phyloP scores from a whole-genome alignment of 257 asterid genomes.

The Asclepias syriaca region DNA sequence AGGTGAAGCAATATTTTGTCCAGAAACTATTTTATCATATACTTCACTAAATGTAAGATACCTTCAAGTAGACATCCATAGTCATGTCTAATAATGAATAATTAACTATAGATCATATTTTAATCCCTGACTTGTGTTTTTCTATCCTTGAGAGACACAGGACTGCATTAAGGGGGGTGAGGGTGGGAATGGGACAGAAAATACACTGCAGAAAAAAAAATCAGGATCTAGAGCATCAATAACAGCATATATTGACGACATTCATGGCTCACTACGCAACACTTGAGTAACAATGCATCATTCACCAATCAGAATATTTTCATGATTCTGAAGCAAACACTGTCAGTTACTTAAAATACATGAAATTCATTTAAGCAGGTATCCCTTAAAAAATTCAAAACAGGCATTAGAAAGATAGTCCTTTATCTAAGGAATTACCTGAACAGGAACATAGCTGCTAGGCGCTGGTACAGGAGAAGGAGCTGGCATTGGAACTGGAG shows the following conservation, averaged over 20 bases:
- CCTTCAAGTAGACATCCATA: not conserved
- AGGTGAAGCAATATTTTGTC: not conserved
- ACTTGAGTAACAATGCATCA: not conserved
- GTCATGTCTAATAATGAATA: not conserved
- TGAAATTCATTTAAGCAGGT: not conserved
- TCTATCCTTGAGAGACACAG: not conserved
- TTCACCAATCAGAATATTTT: not conserved
- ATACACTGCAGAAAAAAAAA: not conserved
- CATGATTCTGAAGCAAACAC: not conserved
- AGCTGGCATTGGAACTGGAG: slow-evolving; percentile 77
- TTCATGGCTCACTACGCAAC: not conserved
- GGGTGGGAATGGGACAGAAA: not conserved
- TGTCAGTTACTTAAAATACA: not conserved
- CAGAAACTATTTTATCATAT: not conserved
- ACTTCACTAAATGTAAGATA: not conserved
- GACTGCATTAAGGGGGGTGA: not conserved
- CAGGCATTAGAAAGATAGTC: not conserved
- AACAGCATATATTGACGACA: not conserved
- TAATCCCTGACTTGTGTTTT: not conserved
- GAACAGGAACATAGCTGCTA: slow-evolving; percentile 90
- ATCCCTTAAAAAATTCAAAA: not conserved
- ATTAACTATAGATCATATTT: not conserved
- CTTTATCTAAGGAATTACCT: slow-evolving; percentile 39
- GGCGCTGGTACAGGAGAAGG: slow-evolving; percentile 90
- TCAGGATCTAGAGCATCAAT: not conserved